Conservation (phyloP, 306 rosid species). For the Hippophae rhamnoides region DNA sequence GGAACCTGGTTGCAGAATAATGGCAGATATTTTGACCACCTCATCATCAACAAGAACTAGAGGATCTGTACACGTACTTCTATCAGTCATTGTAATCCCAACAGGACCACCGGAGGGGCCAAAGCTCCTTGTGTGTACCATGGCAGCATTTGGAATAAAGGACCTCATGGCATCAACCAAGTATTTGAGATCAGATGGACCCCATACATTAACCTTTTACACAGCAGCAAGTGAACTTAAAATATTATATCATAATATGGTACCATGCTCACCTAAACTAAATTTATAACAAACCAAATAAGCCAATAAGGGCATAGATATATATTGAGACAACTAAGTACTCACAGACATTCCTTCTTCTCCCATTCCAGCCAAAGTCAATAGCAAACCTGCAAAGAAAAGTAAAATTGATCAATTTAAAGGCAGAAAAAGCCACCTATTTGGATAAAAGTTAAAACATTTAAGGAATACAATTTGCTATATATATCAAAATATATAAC, state of each 20-base stretch:
- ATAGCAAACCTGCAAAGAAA: constrained; percentile 58
- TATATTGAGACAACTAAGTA: constrained; percentile 12
- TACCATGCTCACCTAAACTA: not conserved
- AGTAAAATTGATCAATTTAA: constrained; percentile 15
- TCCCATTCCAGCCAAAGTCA: constrained; percentile 93
- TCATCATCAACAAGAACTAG: constrained; percentile 70
- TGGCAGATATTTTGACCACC: constrained; percentile 82
- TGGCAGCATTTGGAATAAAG: constrained; percentile 83
- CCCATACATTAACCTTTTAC: constrained; percentile 75
- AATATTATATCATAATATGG: not conserved
- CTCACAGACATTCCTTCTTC: constrained; percentile 85
- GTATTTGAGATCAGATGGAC: constrained; percentile 80
- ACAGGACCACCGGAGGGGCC: constrained; percentile 35
- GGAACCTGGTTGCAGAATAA: constrained; percentile 48
- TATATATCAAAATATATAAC: not conserved
- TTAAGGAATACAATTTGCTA: constrained; percentile 5
- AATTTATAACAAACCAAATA: not conserved
- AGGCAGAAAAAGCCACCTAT: constrained; percentile 10
- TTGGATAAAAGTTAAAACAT: constrained; percentile 2
- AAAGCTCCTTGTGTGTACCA: constrained; percentile 91
- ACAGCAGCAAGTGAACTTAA: constrained; percentile 14
- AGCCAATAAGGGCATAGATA: not conserved
- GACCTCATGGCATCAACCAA: constrained; percentile 80
- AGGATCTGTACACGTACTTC: constrained; percentile 37
- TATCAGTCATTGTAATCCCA: constrained; percentile 19